These are phyloP conservation scores for Knoxia roxburghii DNA, from an alignment of 257 asterid genomes.

Conservation along the genomic window DNA sequence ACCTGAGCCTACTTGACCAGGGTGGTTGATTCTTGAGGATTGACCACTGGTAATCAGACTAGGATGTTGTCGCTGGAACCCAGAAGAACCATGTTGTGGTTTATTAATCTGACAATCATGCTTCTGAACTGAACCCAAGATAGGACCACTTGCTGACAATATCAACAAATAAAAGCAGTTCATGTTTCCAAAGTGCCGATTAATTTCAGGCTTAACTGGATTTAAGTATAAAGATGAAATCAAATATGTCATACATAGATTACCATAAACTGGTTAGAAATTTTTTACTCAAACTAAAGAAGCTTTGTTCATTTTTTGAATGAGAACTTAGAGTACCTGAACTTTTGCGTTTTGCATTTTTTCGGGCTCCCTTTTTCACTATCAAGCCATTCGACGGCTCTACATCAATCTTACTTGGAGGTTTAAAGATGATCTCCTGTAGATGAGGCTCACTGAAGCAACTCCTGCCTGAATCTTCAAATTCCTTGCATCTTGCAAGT, in stretches of 20 bases:
- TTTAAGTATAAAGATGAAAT: neutral
- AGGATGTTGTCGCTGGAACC: neutral
- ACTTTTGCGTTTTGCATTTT: neutral
- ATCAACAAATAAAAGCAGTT: neutral
- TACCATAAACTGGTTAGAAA: neutral
- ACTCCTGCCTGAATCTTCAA: constrained; percentile 15
- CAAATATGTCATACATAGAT: neutral
- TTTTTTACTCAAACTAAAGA: neutral
- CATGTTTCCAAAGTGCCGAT: neutral
- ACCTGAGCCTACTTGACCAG: neutral
- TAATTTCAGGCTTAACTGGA: neutral
- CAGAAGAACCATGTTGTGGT: neutral
- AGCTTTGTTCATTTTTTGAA: too few species aligned
- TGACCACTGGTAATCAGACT: neutral
- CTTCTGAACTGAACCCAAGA: neutral
- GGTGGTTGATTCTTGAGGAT: neutral
- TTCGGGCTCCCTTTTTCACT: neutral
- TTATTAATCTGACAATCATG: neutral
- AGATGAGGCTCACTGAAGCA: constrained; percentile 11
- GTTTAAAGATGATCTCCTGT: neutral
- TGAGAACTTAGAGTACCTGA: neutral
- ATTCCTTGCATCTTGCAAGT: constrained; percentile 13
- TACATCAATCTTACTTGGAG: neutral
- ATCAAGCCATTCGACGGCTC: neutral
- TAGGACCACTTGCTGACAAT: neutral